Evolutionary conservation across 176 grass and related monocot genomes (phyloP), one percentile per base, ranked within the genome.

Genomic region (Carex parvula): DNA sequence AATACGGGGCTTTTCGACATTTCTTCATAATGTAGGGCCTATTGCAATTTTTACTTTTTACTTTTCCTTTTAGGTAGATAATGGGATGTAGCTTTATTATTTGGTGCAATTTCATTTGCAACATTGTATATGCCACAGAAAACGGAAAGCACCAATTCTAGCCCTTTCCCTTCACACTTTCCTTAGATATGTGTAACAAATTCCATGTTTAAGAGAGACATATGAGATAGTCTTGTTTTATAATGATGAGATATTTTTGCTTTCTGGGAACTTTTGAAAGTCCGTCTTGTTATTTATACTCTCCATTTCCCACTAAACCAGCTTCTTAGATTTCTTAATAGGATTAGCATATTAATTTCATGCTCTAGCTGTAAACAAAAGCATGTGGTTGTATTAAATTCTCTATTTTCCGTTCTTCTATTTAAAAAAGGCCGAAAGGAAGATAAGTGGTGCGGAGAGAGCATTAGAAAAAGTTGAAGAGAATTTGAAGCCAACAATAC

Each of bases 381-480:
- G 60, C 66, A 37, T 68, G 64, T 54, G 68, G 10, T 71, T 64
- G 15, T 21, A n/a, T 85, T 79, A 66, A 44, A 11, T 72, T 62
- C 84, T 70, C 46, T 3, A 14, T 24, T 79, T 79, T 79, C 55
- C 50, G 54, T 87, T 66, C 79, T 30, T 76, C 73, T 55, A 55
- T 77, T 15, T 33, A 55, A 29, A 67, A 10, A 87, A 98, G 95
- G 92, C 92, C 79, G 87, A 90, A 86, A 91, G 73, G 73, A 95
- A 90, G 88, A 91, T 90, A 80, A 78, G 70, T 57, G 92, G 89
- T 89, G 92, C 95, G 73, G 89, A 98, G 84, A 91, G 88, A 85
- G 85, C 87, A 37, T 82, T 95, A 79, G 86, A 75, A 79, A 98
- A 98, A 87, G 93, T 98, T 17, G 95, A 98, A 89, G 86, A 67